Evolutionary conservation across 2,329 filamentous ascomycete species (phyloP), one percentile per base, ranked within the genome.

Genomic region (Colletotrichum tropicale): DNA sequence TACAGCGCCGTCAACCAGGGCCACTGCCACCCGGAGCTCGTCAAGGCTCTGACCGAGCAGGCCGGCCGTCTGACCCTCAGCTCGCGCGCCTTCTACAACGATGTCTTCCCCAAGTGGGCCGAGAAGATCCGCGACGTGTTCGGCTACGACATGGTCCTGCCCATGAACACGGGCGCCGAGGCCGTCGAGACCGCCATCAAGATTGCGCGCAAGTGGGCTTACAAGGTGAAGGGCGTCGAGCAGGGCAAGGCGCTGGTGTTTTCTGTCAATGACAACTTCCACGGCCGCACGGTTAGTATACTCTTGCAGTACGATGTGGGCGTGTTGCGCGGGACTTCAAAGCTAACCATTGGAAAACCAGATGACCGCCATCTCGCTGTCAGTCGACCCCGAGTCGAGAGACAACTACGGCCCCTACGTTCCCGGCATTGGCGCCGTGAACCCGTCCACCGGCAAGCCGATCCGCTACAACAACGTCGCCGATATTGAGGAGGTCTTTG

Each of bases 1-100:
- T 99, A 99, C 90, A 98, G 95, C 80, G 97, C 97, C 77, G 96
- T 98, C 83, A 98, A 98, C 89, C 96, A 98, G 87, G 96, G 96
- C 78, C 96, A 99, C 86, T 98, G 96, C 87, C 96, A 99, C 87
- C 97, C 97, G 7, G 96, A 98, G 87, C 93, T 98, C 73, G 93
- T 99, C 83, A 96, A 96, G 85, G 94, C 96, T 16, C 89, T 99
- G 76, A 93, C 92, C 48, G 95, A 98, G 79, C 97, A 99, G 88
- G 97, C 97, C 64, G 91, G 93, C 78, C 94, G 96, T 52, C 88
- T 98, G 82, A 98, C 96, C 1, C 91, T 98, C 79, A 98, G 95
- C 86, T 98, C 96, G 77, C 93, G 96, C 77, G 97, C 97, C 67
- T 99, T 98, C 88, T 94, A 98, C 90, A 99, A 98, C 84, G 96